phyloP scores from a whole-genome alignment of 257 asterid species.

The Nicotiana otophora region DNA sequence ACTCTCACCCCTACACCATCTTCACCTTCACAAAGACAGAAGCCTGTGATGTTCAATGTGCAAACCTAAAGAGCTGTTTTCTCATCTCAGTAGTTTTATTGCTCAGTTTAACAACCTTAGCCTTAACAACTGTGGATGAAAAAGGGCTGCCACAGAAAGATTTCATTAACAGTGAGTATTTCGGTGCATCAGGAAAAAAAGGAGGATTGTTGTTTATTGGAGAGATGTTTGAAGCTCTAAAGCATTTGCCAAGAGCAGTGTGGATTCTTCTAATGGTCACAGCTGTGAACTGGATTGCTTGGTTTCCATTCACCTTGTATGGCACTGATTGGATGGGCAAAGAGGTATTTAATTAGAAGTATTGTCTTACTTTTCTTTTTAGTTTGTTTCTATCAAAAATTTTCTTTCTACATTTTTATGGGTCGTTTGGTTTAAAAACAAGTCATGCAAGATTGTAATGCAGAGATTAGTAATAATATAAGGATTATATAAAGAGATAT shows the following conservation, averaged over 20 bases:
- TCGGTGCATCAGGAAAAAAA: too few relatives aligned
- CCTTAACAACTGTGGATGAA: not conserved
- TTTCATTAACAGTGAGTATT: not conserved
- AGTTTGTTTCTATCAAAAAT: too few relatives aligned
- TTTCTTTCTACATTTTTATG: too few relatives aligned
- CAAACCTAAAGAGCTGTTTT: conserved; percentile 16
- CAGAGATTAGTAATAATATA: too few relatives aligned
- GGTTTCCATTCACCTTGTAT: conserved; percentile 31
- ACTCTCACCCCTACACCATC: not conserved
- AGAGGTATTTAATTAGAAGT: conserved; percentile 5
- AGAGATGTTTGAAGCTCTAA: conserved; percentile 16
- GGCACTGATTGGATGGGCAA: conserved; percentile 36
- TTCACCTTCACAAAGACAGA: conserved; percentile 7
- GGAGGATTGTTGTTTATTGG: conserved; percentile 11
- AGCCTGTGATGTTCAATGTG: conserved; percentile 15
- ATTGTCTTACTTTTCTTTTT: too few relatives aligned
- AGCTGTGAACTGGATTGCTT: conserved; percentile 26
- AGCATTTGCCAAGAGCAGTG: conserved; percentile 23
- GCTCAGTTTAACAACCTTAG: not conserved
- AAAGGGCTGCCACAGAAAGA: not conserved
- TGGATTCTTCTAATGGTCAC: conserved; percentile 27
- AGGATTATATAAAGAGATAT: too few relatives aligned
- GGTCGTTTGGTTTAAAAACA: too few relatives aligned
- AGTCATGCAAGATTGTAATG: too few relatives aligned
- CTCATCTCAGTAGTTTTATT: conserved; percentile 6